These are phyloP conservation scores for Vaccinium darrowii DNA, from an alignment of 148 eudicot genomes.

Conservation along the genomic window DNA sequence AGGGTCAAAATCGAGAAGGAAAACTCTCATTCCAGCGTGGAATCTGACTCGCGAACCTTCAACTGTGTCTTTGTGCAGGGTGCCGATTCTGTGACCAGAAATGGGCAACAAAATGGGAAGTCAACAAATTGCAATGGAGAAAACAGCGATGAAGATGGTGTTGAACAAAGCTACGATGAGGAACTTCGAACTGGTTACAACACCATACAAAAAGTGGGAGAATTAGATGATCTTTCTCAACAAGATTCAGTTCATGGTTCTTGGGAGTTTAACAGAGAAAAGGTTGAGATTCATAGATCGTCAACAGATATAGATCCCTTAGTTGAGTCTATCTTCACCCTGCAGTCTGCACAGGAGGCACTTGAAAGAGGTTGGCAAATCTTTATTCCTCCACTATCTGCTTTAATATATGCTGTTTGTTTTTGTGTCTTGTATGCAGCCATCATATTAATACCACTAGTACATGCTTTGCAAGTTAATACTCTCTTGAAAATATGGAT, in stretches of 20 bases:
- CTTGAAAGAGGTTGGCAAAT: conserved; percentile 62
- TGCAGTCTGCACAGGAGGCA: conserved; percentile 76
- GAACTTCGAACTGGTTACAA: conserved; percentile 28
- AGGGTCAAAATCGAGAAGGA: conserved; percentile 54
- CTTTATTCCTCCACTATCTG: background rate
- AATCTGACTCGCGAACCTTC: conserved; percentile 79
- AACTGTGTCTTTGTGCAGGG: conserved; percentile 63
- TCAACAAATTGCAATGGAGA: conserved; percentile 35
- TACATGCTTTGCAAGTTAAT: background rate
- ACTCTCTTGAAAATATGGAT: background rate
- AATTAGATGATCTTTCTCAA: conserved; percentile 32
- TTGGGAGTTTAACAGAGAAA: conserved; percentile 31
- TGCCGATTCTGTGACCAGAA: conserved; percentile 32
- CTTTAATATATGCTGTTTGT: background rate
- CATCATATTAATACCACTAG: background rate
- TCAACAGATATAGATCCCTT: conserved; percentile 56
- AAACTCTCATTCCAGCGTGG: conserved; percentile 71
- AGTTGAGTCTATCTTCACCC: conserved; percentile 45
- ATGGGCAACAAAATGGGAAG: conserved; percentile 43
- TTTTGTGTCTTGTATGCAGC: background rate
- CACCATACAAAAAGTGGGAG: conserved; percentile 22
- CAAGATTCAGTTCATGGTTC: conserved; percentile 36
- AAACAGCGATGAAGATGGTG: conserved; percentile 39
- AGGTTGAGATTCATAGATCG: conserved; percentile 34
- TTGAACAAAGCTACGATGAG: conserved; percentile 32